Base-by-base conservation (phyloP, 768 basidiomycete species). In the Trametes cubensis region DNA sequence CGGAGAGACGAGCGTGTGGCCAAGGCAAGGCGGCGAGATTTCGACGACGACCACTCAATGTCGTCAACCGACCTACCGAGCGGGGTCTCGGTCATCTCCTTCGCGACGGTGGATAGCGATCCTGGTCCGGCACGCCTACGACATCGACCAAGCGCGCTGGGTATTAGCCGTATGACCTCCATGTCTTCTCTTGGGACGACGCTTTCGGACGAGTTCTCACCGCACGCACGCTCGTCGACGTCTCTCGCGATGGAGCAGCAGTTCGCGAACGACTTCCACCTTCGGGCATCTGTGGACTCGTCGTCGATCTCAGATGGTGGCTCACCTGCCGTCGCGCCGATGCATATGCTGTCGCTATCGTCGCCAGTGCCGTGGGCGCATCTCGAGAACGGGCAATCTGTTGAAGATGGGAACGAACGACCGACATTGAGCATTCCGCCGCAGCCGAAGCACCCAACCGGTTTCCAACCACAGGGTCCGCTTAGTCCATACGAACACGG, bases 21-120 rank as follows among this genome's bases (percentile, higher is more conserved):
- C 57, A 95, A 95, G 79, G 89, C 85, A 63, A 84, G 93, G 65
- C 83, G 90, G 71, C 79, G 90, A 71, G 91, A 94, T 68, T 89
- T 83, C 66, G 94, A 95, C 75, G 94, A 94, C 70, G 93, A 94
- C 69, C 92, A 90, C 70, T 95, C 94, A 30, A 90, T 93, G 84
- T 93, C 92, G 56, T 92, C 90, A 28, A 92, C 90, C 49, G 94
- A 94, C 67, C 79, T 94, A 30, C 89, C 89, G 66, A 90, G 86
- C 71, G 85, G 85, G 58, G 83, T 89, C 79, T 93, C 91, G 6
- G 83, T 85, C 38, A 85, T 90, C 68, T 94, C 92, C 20, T 90
- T 90, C 69, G 84, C 87, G 25, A 90, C 92, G 5, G 89, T 91
- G 55, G 91, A 93, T 71, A 92, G 90, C 66, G 92, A 94, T 71